phyloP scores from a whole-genome alignment of 306 rosid genomes.

The Dryas octopetala region DNA sequence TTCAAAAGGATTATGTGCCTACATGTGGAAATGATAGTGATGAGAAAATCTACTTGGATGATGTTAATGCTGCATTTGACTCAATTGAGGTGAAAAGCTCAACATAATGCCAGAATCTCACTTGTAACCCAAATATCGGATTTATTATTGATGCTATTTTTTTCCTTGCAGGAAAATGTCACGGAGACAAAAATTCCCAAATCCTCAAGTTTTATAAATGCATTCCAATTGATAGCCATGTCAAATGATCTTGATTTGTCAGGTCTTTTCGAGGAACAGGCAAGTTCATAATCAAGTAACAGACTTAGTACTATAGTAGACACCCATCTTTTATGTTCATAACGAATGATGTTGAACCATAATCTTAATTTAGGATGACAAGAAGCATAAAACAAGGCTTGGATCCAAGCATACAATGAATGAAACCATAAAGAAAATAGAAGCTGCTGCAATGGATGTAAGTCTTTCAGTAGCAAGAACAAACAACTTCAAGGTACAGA shows the following conservation, averaged over 20 bases:
- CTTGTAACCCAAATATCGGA: background rate
- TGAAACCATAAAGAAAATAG: slow-evolving; percentile 72
- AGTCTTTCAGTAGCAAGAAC: slow-evolving; percentile 54
- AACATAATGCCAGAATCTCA: background rate
- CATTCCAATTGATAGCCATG: slow-evolving; percentile 81
- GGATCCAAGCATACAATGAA: slow-evolving; percentile 58
- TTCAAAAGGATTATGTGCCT: slow-evolving; percentile 61
- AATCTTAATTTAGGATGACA: slow-evolving; percentile 46
- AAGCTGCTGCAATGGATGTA: slow-evolving; percentile 73
- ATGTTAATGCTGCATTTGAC: slow-evolving; percentile 48
- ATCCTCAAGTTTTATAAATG: slow-evolving; percentile 79
- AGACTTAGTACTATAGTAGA: background rate
- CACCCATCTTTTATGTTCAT: background rate
- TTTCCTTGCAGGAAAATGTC: slow-evolving; percentile 44
- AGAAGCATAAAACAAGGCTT: slow-evolving; percentile 45
- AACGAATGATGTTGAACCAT: slow-evolving; percentile 6
- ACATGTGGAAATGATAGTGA: slow-evolving; percentile 39
- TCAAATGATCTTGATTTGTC: slow-evolving; percentile 81
- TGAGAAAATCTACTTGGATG: slow-evolving; percentile 40
- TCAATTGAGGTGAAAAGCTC: slow-evolving; percentile 52
- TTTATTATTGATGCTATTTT: background rate
- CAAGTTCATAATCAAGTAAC: slow-evolving; percentile 27
- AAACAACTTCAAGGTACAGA: slow-evolving; percentile 52
- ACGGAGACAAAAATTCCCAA: slow-evolving; percentile 38
- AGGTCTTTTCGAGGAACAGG: slow-evolving; percentile 81